phyloP scores from a whole-genome alignment of 345 rosid species.

The Eucalyptus polyanthemos region DNA sequence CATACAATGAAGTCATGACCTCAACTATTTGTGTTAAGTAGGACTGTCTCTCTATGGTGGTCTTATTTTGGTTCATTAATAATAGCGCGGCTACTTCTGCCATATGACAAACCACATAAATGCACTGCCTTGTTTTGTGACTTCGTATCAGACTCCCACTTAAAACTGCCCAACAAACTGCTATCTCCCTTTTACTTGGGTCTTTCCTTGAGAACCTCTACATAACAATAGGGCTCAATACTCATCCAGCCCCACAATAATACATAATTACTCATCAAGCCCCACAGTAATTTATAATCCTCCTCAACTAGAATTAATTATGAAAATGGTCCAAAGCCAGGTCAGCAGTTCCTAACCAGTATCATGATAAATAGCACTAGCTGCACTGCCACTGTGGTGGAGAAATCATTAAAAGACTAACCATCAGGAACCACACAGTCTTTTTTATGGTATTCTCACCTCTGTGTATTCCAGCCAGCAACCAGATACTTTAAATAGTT shows the following conservation, averaged over 20 bases:
- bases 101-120: neutral
- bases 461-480: neutral
- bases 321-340: neutral
- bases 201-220: neutral
- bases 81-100: neutral
- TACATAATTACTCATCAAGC: neutral
- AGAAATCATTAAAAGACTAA: neutral
- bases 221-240: neutral
- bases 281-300: neutral
- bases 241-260: neutral
- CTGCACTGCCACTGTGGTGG: neutral
- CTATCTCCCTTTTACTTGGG: neutral
- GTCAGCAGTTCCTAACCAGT: neutral
- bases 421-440: fast-evolving
- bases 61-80: neutral
- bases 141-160: neutral
- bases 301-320: neutral
- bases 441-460: neutral
- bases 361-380: neutral
- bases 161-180: neutral
- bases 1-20: neutral
- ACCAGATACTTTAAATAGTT: neutral
- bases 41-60: neutral
- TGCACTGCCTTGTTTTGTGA: neutral
- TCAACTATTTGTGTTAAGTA: neutral